A percentile compares a stretch with the other conserved stretches of the same genome.
Conservation (phyloP, 495 filamentous ascomycete genomes). For the Penicillium atrosanguineum region DNA sequence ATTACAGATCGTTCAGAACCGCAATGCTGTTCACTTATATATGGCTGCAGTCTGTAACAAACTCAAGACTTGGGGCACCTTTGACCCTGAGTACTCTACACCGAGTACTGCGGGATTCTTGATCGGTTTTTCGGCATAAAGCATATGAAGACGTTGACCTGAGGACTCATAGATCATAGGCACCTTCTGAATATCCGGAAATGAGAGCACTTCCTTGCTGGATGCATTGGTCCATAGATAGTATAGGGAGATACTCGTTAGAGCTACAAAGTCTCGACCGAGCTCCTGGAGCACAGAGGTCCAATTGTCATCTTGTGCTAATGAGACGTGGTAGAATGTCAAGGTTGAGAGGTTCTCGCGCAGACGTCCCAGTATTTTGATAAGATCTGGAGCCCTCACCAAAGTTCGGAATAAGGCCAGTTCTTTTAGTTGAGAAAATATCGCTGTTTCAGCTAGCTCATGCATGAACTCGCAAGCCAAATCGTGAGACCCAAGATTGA, state of each 20-base stretch:
- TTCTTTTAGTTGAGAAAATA: slow-evolving; percentile 19
- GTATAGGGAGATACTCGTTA: slow-evolving; percentile 22
- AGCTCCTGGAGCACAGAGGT: slow-evolving; percentile 14
- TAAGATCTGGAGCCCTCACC: slow-evolving; percentile 15
- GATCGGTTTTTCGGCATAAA: slow-evolving; percentile 19
- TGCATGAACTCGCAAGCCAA: slow-evolving; percentile 29
- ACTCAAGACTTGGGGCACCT: slow-evolving; percentile 18
- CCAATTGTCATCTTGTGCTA: slow-evolving; percentile 19
- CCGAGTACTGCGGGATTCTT: slow-evolving; percentile 19
- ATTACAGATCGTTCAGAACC: neutral
- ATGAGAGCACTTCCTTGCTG: slow-evolving; percentile 16
- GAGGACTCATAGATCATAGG: slow-evolving; percentile 5
- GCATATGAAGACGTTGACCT: slow-evolving; percentile 13
- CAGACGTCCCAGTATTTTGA: slow-evolving; percentile 12
- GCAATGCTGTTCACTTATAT: neutral
- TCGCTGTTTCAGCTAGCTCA: slow-evolving; percentile 21
- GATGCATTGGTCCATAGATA: slow-evolving; percentile 24
- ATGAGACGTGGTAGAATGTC: slow-evolving; percentile 22
- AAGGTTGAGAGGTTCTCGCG: slow-evolving; percentile 13
- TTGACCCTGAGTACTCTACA: slow-evolving; percentile 25
- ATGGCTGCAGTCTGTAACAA: slow-evolving; percentile 11
- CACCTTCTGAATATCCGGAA: slow-evolving; percentile 20
- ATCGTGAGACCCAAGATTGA: slow-evolving; percentile 26
- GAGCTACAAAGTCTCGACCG: slow-evolving; percentile 5
- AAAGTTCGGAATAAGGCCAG: slow-evolving; percentile 24